Evolutionary conservation across 495 filamentous ascomycete genomes (phyloP).

Genomic region (Coniosporium apollinis): DNA sequence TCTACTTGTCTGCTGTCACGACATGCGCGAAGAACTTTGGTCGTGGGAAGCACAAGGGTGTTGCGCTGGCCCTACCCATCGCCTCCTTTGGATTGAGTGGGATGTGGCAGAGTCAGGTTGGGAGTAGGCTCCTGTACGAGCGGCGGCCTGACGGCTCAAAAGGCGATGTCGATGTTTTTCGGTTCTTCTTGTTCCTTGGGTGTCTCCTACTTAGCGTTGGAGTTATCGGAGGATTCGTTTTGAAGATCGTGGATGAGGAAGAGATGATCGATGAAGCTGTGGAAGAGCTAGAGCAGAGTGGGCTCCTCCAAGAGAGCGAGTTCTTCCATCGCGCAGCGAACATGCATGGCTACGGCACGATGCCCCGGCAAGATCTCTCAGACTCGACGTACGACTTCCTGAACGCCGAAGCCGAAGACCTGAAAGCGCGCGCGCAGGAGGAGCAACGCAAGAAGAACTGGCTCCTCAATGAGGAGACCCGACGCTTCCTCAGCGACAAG

Average conservation of each 20-base stretch:
- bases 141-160: slow-evolving; percentile 37
- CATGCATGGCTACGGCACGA: slow-evolving; percentile 36
- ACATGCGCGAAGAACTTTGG: slow-evolving; percentile 98
- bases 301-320: slow-evolving; percentile 54
- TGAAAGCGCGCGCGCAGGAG: slow-evolving; percentile 39
- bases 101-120: slow-evolving; percentile 88
- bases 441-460: slow-evolving; percentile 62
- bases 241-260: slow-evolving; percentile 50
- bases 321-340: slow-evolving; percentile 32
- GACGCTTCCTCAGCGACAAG: slow-evolving; percentile 62
- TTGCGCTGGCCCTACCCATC: slow-evolving; percentile 82
- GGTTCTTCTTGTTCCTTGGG: slow-evolving; percentile 71
- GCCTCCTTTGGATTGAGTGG: slow-evolving; percentile 82
- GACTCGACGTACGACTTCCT: slow-evolving; percentile 31
- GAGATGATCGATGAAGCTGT: slow-evolving; percentile 77
- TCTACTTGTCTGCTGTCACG: slow-evolving; percentile 78
- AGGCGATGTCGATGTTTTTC: slow-evolving; percentile 73
- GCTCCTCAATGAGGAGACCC: slow-evolving; percentile 76
- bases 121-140: slow-evolving; percentile 60
- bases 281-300: slow-evolving; percentile 65
- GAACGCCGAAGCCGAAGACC: slow-evolving; percentile 26
- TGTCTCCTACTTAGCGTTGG: slow-evolving; percentile 50
- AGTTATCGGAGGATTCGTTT: slow-evolving; percentile 50
- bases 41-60: slow-evolving; percentile 64
- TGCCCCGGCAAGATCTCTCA: slow-evolving; percentile 27